Evolutionary conservation across 345 rosid species (phyloP).

Genomic region (Rhizophora mangle): DNA sequence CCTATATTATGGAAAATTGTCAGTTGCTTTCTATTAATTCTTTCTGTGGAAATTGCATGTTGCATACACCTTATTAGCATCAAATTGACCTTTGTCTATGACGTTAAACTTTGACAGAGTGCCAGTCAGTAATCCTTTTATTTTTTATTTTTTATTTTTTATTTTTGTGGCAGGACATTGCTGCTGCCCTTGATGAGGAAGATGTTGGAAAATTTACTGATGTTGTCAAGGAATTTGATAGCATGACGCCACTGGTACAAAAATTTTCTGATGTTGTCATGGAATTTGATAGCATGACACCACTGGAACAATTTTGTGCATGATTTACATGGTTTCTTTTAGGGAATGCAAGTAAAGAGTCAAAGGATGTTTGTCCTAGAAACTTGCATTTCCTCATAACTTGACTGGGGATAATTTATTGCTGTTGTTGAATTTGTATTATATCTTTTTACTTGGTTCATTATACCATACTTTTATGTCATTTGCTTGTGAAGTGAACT

Average conservation of each 20-base stretch:
- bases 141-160: not conserved
- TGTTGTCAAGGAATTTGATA: conserved; percentile 88
- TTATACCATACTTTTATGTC: too few species aligned
- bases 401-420: too few species aligned
- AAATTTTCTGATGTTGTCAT: conserved; percentile 84
- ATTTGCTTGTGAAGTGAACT: not conserved
- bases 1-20: not conserved
- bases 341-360: not conserved
- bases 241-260: conserved; percentile 96
- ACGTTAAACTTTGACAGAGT: not conserved
- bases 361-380: too few species aligned
- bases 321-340: not conserved
- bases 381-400: too few species aligned
- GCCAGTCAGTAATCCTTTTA: not conserved
- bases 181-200: conserved; percentile 90
- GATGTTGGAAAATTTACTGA: conserved; percentile 85
- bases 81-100: not conserved
- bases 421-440: too few species aligned
- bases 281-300: conserved; percentile 98
- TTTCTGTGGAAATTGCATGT: too few species aligned
- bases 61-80: not conserved
- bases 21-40: too few species aligned
- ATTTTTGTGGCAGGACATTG: conserved; percentile 54
- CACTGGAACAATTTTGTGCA: conserved; percentile 53
- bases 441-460: too few species aligned